A percentile compares a stretch with the other conserved stretches of the same genome.
phyloP scores from a whole-genome alignment of 139 green algal species.

The Edaphochlamys debaryana region DNA sequence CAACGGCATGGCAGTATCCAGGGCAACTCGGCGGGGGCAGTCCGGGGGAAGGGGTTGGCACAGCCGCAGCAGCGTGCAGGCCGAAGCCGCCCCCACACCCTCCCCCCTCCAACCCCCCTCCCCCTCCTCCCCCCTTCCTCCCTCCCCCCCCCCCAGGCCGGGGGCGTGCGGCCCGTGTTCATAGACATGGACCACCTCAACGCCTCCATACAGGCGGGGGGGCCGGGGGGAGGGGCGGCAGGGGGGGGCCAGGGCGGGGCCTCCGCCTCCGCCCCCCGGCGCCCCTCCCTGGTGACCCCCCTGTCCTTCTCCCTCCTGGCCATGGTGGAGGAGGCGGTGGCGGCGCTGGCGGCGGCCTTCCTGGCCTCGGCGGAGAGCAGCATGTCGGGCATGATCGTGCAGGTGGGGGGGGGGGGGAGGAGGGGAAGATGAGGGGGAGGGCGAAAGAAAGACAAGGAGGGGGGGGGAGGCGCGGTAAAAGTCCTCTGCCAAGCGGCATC shows the following conservation, averaged over 20 bases:
- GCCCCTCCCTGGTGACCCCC: background rate
- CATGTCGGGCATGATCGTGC: conserved; percentile 1
- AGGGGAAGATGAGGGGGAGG: no score
- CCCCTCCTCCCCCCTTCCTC: background rate
- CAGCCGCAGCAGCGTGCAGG: no score
- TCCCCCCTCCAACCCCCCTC: background rate
- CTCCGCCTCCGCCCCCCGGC: no score
- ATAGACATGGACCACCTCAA: background rate
- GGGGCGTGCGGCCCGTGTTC: background rate
- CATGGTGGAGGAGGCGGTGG: background rate
- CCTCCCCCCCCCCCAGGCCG: background rate
- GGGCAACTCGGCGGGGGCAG: no score
- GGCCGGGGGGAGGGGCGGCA: no score
- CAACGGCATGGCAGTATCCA: no score
- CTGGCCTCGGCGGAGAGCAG: background rate
- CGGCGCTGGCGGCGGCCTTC: background rate
- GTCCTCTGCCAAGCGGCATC: no score
- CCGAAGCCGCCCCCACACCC: background rate
- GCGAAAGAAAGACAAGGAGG: no score
- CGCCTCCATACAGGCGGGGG: background rate
- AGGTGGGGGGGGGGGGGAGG: background rate
- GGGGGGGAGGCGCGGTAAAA: background rate
- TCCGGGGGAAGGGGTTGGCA: no score
- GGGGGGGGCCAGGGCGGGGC: no score
- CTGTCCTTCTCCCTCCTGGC: background rate